Base-by-base conservation (phyloP, 148 eudicot genomes). In the Heliamphora exappendiculata region DNA sequence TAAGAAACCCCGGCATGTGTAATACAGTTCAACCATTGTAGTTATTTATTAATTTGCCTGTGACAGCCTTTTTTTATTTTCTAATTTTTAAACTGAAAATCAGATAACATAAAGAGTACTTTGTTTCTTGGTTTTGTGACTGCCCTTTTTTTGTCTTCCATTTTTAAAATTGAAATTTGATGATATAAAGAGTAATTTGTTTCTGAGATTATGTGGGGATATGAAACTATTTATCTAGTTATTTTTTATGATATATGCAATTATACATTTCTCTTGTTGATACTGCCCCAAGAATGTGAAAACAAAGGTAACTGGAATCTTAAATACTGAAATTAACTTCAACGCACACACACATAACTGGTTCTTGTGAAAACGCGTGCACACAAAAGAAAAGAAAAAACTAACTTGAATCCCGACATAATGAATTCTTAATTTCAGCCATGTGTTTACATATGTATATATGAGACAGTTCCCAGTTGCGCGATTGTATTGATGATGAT, bases 1-100 rank as follows among this genome's bases (percentile, higher is more conserved):
- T 72, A 3, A 86, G 90, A 82, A 92, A 94, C 77, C 97, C 97
- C 14, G 97, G 98, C 68, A 94, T 92, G 98, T 94, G 98, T 75
- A 88, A 94, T 67, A 84, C 88, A 57, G 84, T 78, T 69, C 73
- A 89, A 16, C 62, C 88, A n/a, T 12, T 66, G 8, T 79, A 65
- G 78, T 37, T 47, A 42, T 47, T 76, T 70, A 34, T 51, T 29
- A 73, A 44, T 75, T 45, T n/a, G 70, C 2, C 2, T 62, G 57
- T 45, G 2, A 45, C 5, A 7, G 42, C 57, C 49, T 44, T n/a
- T 62, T 44, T 28, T 3, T n/a, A 13, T 45, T 47, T 42, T 44
- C 14, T 10, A 36, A 28, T 22, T 74, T 19, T 28, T 2, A n/a
- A 47, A 63, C 44, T 74, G 68, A 44, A 74, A n/a, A 24, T 33